phyloP scores from a whole-genome alignment of 2,329 filamentous ascomycete genomes.

The Aspergillus ibericus region DNA sequence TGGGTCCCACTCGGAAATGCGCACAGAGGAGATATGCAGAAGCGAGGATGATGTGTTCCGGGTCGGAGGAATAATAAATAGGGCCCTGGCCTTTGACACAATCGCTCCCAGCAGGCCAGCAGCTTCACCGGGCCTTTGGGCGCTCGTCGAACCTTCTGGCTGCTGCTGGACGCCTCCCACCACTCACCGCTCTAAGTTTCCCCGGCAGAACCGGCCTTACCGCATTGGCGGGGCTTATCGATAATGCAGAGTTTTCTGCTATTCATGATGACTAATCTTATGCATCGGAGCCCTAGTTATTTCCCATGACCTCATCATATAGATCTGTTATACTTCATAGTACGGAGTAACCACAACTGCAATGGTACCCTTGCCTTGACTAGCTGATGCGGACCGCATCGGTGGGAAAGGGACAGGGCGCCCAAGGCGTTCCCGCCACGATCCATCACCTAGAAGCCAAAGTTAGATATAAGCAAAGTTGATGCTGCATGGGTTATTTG shows the following conservation, averaged over 20 bases:
- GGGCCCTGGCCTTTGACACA: neutral
- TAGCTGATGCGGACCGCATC: too few relatives aligned
- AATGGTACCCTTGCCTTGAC: too few relatives aligned
- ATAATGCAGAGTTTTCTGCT: conserved; percentile 15
- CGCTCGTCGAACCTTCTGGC: conserved; percentile 44
- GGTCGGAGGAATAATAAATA: neutral
- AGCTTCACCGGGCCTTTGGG: conserved; percentile 7
- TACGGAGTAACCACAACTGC: too few relatives aligned
- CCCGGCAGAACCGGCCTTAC: conserved; percentile 25
- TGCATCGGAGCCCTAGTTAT: neutral
- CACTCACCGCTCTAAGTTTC: conserved; percentile 25
- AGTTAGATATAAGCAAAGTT: neutral
- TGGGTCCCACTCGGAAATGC: neutral
- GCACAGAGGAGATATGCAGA: neutral
- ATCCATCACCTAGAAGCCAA: neutral
- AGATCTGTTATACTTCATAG: too few relatives aligned
- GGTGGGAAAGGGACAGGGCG: neutral
- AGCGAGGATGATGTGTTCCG: neutral
- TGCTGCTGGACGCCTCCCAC: conserved; percentile 29
- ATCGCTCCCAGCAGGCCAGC: neutral
- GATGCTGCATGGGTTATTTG: neutral
- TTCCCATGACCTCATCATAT: too few relatives aligned
- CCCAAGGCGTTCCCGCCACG: neutral
- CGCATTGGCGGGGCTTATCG: conserved; percentile 25
- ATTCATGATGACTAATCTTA: neutral